Evolutionary conservation across 495 filamentous ascomycete species (phyloP), one percentile per base, ranked within the genome.

Genomic region (Hypoxylon intermedium): DNA sequence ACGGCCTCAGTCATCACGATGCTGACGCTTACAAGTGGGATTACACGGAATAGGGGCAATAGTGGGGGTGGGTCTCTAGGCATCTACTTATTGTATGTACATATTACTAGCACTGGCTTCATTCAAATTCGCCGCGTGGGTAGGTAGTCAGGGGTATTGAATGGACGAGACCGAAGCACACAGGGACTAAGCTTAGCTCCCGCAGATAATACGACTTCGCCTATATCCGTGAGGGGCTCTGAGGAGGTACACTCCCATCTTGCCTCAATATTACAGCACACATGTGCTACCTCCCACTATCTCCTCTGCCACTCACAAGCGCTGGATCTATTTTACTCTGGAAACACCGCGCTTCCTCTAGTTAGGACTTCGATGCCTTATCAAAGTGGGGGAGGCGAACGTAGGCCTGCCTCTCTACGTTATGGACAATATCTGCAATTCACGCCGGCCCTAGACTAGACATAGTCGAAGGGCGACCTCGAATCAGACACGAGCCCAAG

Each of bases 351-450:
- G 30, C 30, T 12, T 33, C 30, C 30, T 33, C 37, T 21, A 42
- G 16, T 43, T 24, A 21, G 9, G 41, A 24, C n/a, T 6, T 26
- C n/a, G 20, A 43, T 24, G 19, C 41, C 20, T 13, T 12, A 24
- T 24, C 41, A 43, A 21, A 43, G 41, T 43, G 41, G 41, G 41
- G 41, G 41, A 26, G 41, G 41, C 18, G 41, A 13, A 24, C 5
- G 41, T n/a, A 43, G 20, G 9, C 21, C 19, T 44, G 2, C 34
- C 5, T 37, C 12, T 15, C 34, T 4, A 37, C 11, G 11, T 13
- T 13, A 11, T 15, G 34, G 12, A 34, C 6, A 13, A 12, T 37
- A 37, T 37, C 12, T 13, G 9, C 3, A 13, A 6, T 13, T 15
- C 24, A 26, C 24, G 7, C 4, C 24, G 24, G 7, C 24, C 24